phyloP scores from a whole-genome alignment of 805 yeast genomes.

The Cyberlindnera mississippiensis region DNA sequence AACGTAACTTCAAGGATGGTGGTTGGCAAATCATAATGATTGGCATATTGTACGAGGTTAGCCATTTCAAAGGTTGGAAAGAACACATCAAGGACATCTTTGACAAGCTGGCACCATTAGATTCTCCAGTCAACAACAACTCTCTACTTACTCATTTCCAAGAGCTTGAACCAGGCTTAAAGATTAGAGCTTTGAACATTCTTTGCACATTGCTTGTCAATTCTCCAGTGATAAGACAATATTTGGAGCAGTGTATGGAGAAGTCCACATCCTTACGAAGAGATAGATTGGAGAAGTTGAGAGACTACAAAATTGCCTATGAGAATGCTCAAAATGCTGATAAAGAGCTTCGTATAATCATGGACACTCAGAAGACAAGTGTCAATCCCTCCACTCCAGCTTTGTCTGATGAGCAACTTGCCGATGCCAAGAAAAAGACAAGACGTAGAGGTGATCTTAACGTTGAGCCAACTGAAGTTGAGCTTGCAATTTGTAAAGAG shows the following conservation, averaged over 20 bases:
- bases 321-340: slow-evolving; percentile 49
- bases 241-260: slow-evolving; percentile 68
- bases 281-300: slow-evolving; percentile 58
- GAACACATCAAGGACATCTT: slow-evolving; percentile 48
- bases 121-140: slow-evolving; percentile 43
- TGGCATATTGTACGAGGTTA: slow-evolving; percentile 64
- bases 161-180: slow-evolving; percentile 46
- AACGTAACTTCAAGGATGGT: slow-evolving; percentile 75
- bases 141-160: slow-evolving; percentile 55
- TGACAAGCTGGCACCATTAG: slow-evolving; percentile 54
- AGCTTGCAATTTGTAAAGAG: slow-evolving; percentile 32
- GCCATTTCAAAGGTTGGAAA: slow-evolving; percentile 51
- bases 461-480: slow-evolving; percentile 39
- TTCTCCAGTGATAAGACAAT: slow-evolving; percentile 53
- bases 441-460: slow-evolving; percentile 31
- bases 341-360: slow-evolving; percentile 34
- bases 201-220: slow-evolving; percentile 59
- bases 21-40: slow-evolving; percentile 77
- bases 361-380: slow-evolving; percentile 19
- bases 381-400: not conserved
- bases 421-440: slow-evolving; percentile 16
- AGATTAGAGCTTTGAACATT: slow-evolving; percentile 55
- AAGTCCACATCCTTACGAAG: slow-evolving; percentile 58
- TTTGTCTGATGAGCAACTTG: not conserved
- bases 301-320: slow-evolving; percentile 50